Percentiles rank a stretch among this genome's conserved stretches.
Evolutionary conservation across 2,329 filamentous ascomycete species (phyloP).

Genomic region (Cyphellophora attinorum): DNA sequence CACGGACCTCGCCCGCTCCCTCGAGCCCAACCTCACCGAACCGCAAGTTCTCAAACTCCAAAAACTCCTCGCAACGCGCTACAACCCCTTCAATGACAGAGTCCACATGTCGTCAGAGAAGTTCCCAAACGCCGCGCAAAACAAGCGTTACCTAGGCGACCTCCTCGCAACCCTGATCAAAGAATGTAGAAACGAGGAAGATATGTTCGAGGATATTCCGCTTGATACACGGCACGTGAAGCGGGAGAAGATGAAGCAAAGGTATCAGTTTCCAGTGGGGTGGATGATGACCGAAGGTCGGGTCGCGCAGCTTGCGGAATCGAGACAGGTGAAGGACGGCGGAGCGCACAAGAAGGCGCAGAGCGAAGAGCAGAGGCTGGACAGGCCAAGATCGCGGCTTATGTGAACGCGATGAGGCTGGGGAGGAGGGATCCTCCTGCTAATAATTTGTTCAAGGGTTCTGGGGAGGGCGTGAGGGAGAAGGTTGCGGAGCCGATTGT

Average conservation of each 20-base stretch:
- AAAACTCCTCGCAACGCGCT: conserved; percentile 77
- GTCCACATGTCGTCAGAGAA: conserved; percentile 87
- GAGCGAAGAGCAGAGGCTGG: too few species aligned
- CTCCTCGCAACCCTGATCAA: conserved; percentile 62
- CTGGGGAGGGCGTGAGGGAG: too few species aligned
- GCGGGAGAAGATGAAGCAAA: conserved; percentile 53
- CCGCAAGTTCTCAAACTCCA: conserved; percentile 69
- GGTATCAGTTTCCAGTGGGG: conserved; percentile 64
- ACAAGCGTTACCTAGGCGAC: conserved; percentile 88
- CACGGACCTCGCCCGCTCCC: conserved; percentile 49
- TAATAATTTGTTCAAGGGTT: too few species aligned
- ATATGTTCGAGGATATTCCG: conserved; percentile 81
- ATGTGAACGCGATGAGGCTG: too few species aligned
- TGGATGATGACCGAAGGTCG: conserved; percentile 73
- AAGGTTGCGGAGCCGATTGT: too few species aligned
- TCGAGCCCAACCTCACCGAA: conserved; percentile 45
- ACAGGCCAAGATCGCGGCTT: too few species aligned
- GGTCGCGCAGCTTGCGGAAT: conserved; percentile 50
- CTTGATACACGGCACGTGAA: conserved; percentile 81
- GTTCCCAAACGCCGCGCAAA: conserved; percentile 82
- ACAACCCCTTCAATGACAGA: conserved; percentile 72
- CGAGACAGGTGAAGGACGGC: conserved; percentile 30
- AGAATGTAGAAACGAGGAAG: conserved; percentile 66
- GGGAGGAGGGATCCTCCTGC: too few species aligned
- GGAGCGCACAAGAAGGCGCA: too few species aligned